Conservation (phyloP, 345 rosid genomes). For the Lepidium didymum region DNA sequence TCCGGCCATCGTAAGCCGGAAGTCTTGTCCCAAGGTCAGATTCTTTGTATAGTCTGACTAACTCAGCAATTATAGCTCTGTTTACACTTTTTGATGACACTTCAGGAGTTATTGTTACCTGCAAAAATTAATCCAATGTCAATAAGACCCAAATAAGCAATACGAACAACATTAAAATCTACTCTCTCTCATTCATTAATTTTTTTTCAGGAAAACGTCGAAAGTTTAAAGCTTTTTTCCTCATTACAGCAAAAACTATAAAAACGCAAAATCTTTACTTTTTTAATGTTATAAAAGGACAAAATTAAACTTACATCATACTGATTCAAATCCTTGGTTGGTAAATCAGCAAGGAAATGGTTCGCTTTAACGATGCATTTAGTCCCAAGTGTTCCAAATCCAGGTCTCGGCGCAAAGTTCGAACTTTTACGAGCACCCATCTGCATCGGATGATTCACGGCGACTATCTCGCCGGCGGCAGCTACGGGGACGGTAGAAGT, state of each 20-base stretch:
- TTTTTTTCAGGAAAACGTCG: neutral
- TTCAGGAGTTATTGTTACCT: constrained; percentile 97
- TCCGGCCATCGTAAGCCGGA: constrained; percentile 98
- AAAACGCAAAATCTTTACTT: neutral
- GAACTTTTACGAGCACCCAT: constrained; percentile 64
- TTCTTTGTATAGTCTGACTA: constrained; percentile 77
- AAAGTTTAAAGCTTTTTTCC: neutral
- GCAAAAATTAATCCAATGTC: constrained; percentile 34
- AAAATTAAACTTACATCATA: constrained; percentile 59
- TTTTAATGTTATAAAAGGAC: neutral
- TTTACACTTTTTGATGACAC: constrained; percentile 77
- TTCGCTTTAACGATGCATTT: constrained; percentile 96
- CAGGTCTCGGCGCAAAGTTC: constrained; percentile 79
- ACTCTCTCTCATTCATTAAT: constrained; percentile 15
- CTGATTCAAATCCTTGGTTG: constrained; percentile 86
- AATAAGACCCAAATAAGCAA: constrained; percentile 20
- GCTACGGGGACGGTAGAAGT: neutral
- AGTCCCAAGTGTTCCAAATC: constrained; percentile 82
- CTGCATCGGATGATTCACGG: constrained; percentile 32
- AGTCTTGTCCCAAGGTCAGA: constrained; percentile 87
- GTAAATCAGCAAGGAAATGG: constrained; percentile 91
- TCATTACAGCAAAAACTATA: constrained; percentile 11
- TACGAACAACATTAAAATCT: constrained; percentile 36
- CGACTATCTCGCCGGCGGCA: neutral
- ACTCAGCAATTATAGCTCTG: constrained; percentile 93